phyloP scores from a whole-genome alignment of 345 rosid genomes.

The Citrus cavaleriei region DNA sequence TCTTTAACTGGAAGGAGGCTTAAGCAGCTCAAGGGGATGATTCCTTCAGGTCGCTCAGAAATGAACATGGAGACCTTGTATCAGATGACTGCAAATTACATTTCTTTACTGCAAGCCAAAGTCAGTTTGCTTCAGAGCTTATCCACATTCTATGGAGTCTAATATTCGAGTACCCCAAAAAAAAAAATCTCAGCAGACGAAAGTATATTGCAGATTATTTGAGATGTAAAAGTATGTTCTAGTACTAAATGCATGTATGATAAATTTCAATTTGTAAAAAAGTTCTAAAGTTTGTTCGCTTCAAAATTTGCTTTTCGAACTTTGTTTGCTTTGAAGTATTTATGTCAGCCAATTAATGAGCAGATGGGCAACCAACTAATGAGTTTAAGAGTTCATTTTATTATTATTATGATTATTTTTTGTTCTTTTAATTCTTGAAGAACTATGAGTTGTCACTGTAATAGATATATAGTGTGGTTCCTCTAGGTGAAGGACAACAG shows the following conservation, averaged over 20 bases:
- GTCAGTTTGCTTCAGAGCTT: constrained; percentile 18
- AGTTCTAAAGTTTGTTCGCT: neutral
- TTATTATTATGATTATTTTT: too few species aligned
- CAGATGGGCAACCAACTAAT: neutral
- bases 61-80: constrained; percentile 15
- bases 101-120: constrained; percentile 19
- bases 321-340: neutral
- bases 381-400: neutral
- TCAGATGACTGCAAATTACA: constrained; percentile 11
- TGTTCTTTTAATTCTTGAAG: neutral
- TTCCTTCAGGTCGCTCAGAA: neutral
- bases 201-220: too few species aligned
- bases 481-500: neutral
- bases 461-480: neutral
- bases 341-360: neutral
- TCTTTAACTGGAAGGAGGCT: constrained; percentile 11
- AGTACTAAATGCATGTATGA: neutral
- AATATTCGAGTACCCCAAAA: neutral
- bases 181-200: too few species aligned
- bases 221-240: too few species aligned
- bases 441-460: neutral
- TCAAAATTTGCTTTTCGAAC: too few species aligned
- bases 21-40: constrained; percentile 13
- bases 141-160: constrained; percentile 16
- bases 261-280: neutral